These are phyloP conservation scores for Xylaria sp. DNA, from an alignment of 2,329 filamentous ascomycete species.

Conservation along the genomic window DNA sequence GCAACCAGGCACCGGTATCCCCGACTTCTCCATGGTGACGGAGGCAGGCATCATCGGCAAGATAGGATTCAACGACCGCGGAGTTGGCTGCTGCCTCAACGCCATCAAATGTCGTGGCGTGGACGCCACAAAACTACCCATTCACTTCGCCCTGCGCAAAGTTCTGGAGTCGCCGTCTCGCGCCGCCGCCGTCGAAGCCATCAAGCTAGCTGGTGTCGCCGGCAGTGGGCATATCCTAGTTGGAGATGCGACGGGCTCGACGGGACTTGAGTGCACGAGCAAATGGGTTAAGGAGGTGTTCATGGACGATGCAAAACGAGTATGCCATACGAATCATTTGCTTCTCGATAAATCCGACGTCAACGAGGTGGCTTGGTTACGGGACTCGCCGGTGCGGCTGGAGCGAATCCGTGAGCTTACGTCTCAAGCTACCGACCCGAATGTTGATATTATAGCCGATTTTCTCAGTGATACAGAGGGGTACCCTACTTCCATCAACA, in stretches of 20 bases:
- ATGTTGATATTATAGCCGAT: slow-evolving; percentile 37
- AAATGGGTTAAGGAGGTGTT: slow-evolving; percentile 45
- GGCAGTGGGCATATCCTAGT: slow-evolving; percentile 63
- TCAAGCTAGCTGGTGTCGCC: slow-evolving; percentile 59
- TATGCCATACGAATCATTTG: slow-evolving; percentile 60
- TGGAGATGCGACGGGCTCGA: slow-evolving; percentile 55
- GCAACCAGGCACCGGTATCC: slow-evolving; percentile 53
- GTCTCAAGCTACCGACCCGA: slow-evolving; percentile 28
- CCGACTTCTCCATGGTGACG: slow-evolving; percentile 65
- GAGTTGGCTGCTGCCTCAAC: slow-evolving; percentile 70
- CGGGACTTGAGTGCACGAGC: slow-evolving; percentile 59
- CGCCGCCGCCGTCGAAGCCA: slow-evolving; percentile 56
- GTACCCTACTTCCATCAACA: slow-evolving; percentile 48
- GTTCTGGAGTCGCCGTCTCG: slow-evolving; percentile 64
- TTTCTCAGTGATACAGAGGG: slow-evolving; percentile 48
- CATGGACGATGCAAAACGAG: slow-evolving; percentile 48
- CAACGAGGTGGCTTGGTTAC: slow-evolving; percentile 49
- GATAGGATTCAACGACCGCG: slow-evolving; percentile 69
- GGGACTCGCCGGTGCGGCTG: slow-evolving; percentile 47
- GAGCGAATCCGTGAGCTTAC: slow-evolving; percentile 45
- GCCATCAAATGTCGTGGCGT: slow-evolving; percentile 69
- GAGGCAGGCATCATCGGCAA: slow-evolving; percentile 72
- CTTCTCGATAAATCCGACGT: slow-evolving; percentile 47
- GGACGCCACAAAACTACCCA: slow-evolving; percentile 62
- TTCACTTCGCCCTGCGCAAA: slow-evolving; percentile 69